Conservation (phyloP, 2,329 filamentous ascomycete genomes). For the Chrysosporium keratinophilum region DNA sequence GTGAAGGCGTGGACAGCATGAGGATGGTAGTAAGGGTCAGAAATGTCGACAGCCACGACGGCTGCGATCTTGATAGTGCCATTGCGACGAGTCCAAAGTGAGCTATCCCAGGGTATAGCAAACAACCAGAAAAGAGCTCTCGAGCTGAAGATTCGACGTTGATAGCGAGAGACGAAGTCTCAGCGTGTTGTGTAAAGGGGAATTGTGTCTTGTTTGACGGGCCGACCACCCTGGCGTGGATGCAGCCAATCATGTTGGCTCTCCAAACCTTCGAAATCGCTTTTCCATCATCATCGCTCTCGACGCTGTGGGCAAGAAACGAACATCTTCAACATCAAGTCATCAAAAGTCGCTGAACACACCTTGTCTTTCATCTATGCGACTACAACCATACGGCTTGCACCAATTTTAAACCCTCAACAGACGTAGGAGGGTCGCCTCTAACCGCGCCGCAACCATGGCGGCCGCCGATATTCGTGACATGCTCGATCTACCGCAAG, state of each 20-base stretch:
- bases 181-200: conserved; percentile 4
- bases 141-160: background rate
- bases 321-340: background rate
- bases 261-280: background rate
- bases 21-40: conserved; percentile 58
- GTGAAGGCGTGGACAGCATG: conserved; percentile 50
- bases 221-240: conserved; percentile 4
- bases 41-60: conserved; percentile 34
- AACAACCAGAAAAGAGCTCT: background rate
- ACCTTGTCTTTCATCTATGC: background rate
- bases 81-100: conserved; percentile 21
- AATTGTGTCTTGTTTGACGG: conserved; percentile 4
- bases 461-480: conserved; percentile 74
- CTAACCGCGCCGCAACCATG: conserved; percentile 12
- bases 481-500: conserved; percentile 65
- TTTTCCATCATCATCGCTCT: background rate
- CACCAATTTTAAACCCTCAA: background rate
- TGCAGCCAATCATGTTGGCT: conserved; percentile 4
- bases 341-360: background rate
- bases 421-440: background rate
- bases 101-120: background rate
- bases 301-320: background rate
- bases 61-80: conserved; percentile 27
- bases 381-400: background rate
- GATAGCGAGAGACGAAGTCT: background rate